A percentile compares a stretch with the other conserved stretches of the same genome.
Evolutionary conservation across 345 rosid species (phyloP).

Genomic region (Syzygium aqueum): DNA sequence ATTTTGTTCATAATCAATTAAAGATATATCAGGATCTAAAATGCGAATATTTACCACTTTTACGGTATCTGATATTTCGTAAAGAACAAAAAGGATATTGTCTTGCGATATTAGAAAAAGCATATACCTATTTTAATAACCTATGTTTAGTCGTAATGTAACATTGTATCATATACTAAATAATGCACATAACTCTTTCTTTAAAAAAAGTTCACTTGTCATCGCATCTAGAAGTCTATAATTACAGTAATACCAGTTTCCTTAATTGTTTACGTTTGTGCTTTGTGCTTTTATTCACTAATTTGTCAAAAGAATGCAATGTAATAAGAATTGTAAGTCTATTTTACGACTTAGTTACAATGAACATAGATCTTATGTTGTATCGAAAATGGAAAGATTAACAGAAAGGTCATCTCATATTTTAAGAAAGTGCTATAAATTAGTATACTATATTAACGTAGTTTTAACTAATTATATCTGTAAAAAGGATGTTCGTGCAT

Average conservation of each 20-base stretch:
- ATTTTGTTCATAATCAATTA: neutral
- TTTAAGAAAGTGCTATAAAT: neutral
- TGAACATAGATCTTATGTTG: no score
- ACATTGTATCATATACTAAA: no score
- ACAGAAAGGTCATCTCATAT: neutral
- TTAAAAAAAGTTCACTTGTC: neutral
- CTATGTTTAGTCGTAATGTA: fast-evolving
- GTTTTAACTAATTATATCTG: no score
- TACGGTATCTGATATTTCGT: neutral
- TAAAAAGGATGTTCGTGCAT: no score
- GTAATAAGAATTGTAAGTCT: neutral
- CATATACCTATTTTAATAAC: neutral
- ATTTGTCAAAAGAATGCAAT: neutral
- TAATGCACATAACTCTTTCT: neutral
- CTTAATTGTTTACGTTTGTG: no score
- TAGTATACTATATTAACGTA: no score
- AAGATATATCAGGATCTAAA: neutral
- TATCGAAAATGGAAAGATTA: neutral
- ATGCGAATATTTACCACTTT: neutral
- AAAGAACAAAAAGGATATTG: neutral
- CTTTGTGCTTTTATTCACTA: neutral
- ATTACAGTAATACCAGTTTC: fast-evolving
- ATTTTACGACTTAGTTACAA: neutral
- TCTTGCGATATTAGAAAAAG: neutral
- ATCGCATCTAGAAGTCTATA: neutral